Evolutionary conservation across 176 grass and related monocot species (phyloP).

Genomic region (Chloris gayana): DNA sequence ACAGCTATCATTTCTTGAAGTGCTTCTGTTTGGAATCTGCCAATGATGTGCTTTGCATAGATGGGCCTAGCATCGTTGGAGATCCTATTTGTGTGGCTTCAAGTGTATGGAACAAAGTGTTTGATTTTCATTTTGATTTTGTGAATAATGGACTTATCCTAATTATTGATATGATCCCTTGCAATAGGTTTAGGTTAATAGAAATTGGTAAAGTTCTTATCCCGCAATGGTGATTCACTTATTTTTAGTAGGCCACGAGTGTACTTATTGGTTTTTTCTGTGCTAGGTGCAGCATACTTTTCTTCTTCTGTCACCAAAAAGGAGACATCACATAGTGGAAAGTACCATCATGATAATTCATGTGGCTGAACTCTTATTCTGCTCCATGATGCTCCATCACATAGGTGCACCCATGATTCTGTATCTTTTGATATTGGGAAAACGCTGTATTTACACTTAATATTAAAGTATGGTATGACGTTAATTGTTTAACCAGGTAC

Average conservation of each 20-base stretch:
- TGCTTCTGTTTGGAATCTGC: slow-evolving; percentile 45
- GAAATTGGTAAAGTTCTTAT: neutral
- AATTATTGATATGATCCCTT: slow-evolving; percentile 34
- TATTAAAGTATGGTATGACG: neutral
- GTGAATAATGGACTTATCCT: slow-evolving; percentile 17
- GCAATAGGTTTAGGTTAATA: slow-evolving; percentile 30
- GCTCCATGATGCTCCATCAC: neutral
- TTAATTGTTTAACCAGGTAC: slow-evolving; percentile 1
- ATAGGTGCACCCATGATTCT: no score
- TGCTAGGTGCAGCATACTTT: slow-evolving; percentile 1
- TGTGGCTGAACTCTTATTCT: slow-evolving; percentile 5
- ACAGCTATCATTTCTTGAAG: slow-evolving; percentile 15
- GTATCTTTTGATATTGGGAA: slow-evolving; percentile 6
- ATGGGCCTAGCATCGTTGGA: slow-evolving; percentile 29
- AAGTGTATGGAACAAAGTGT: slow-evolving; percentile 31
- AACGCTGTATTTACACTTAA: neutral
- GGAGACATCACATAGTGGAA: slow-evolving; percentile 43
- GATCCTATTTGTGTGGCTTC: slow-evolving; percentile 28
- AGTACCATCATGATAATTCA: neutral
- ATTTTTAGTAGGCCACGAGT: slow-evolving; percentile 1
- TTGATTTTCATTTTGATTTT: slow-evolving; percentile 25
- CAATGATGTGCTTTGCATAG: slow-evolving; percentile 31
- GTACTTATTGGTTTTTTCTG: slow-evolving; percentile 21
- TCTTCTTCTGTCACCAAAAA: slow-evolving; percentile 25
- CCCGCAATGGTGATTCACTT: slow-evolving; percentile 19